Percentiles rank a stretch among this genome's conserved stretches.
These are phyloP conservation scores for Fomitopsis betulina DNA, from an alignment of 1,284 basidiomycete genomes.

Conservation along the genomic window DNA sequence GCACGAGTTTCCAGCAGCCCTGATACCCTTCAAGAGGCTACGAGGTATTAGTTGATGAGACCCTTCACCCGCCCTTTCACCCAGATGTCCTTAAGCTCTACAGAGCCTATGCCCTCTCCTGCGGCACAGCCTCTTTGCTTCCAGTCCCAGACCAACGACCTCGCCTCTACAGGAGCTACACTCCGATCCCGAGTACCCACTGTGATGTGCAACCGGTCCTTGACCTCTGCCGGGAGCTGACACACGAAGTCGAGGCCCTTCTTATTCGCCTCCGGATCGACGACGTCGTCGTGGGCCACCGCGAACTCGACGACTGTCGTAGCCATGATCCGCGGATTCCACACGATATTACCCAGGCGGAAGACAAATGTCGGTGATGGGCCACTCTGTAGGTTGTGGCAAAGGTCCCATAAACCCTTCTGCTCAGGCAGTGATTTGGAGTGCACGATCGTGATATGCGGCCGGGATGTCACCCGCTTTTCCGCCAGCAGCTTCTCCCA, in stretches of 20 bases:
- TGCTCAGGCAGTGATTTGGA: conserved; percentile 49
- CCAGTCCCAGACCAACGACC: conserved; percentile 56
- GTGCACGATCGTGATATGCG: conserved; percentile 90
- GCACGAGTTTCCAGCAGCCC: too few species aligned
- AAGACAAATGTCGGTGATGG: conserved; percentile 54
- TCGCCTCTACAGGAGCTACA: conserved; percentile 72
- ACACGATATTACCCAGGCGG: conserved; percentile 62
- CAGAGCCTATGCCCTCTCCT: conserved; percentile 25
- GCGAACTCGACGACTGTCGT: conserved; percentile 57
- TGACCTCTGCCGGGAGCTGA: conserved; percentile 43
- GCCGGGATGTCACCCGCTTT: conserved; percentile 52
- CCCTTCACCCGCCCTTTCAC: conserved; percentile 41
- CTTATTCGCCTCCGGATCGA: conserved; percentile 27
- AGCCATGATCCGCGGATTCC: conserved; percentile 82
- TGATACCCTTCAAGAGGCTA: neutral
- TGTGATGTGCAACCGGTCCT: conserved; percentile 75
- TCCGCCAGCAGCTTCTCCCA: conserved; percentile 45
- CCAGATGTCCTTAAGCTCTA: conserved; percentile 31
- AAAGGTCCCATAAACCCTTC: conserved; percentile 62
- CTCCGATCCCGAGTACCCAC: conserved; percentile 66
- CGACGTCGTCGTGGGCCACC: conserved; percentile 28
- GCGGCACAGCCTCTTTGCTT: conserved; percentile 31
- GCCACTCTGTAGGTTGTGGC: conserved; percentile 40
- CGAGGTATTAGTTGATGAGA: conserved; percentile 11
- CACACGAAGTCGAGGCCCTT: conserved; percentile 45